A percentile compares a stretch with the other conserved stretches of the same genome.
phyloP scores from a whole-genome alignment of 768 basidiomycete genomes.

The Boletus edulis region DNA sequence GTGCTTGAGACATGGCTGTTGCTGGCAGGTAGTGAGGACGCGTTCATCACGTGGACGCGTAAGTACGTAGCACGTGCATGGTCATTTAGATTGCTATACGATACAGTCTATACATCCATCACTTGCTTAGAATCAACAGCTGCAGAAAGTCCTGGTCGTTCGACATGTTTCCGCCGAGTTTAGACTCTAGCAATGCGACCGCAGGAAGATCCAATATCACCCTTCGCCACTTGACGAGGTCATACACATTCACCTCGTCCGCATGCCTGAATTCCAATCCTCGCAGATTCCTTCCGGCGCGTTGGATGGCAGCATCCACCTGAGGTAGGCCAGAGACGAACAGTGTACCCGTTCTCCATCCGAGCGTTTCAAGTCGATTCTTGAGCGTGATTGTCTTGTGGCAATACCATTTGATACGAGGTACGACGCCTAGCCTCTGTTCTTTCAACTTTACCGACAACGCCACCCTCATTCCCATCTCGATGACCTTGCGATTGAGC shows the following conservation, averaged over 20 bases:
- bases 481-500: conserved; percentile 87
- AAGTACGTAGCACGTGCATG: conserved; percentile 4
- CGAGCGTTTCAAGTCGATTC: conserved; percentile 59
- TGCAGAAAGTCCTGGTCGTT: not conserved
- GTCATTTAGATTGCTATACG: not conserved
- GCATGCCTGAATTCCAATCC: conserved; percentile 61
- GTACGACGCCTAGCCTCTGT: conserved; percentile 71
- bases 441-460: conserved; percentile 81
- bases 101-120: too few species aligned
- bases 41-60: conserved; percentile 34
- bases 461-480: conserved; percentile 92
- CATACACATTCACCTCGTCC: conserved; percentile 73
- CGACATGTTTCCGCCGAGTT: conserved; percentile 40
- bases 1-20: conserved; percentile 43
- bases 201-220: conserved; percentile 80
- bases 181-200: conserved; percentile 73
- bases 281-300: conserved; percentile 71
- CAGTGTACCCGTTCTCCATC: conserved; percentile 65
- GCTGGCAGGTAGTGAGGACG: conserved; percentile 13
- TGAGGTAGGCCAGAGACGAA: conserved; percentile 67
- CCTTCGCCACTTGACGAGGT: conserved; percentile 80
- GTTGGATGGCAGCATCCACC: conserved; percentile 52
- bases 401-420: conserved; percentile 66
- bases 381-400: conserved; percentile 69
- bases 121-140: not conserved